phyloP scores from a whole-genome alignment of 495 filamentous ascomycete genomes.

The Bombardia bombarda region DNA sequence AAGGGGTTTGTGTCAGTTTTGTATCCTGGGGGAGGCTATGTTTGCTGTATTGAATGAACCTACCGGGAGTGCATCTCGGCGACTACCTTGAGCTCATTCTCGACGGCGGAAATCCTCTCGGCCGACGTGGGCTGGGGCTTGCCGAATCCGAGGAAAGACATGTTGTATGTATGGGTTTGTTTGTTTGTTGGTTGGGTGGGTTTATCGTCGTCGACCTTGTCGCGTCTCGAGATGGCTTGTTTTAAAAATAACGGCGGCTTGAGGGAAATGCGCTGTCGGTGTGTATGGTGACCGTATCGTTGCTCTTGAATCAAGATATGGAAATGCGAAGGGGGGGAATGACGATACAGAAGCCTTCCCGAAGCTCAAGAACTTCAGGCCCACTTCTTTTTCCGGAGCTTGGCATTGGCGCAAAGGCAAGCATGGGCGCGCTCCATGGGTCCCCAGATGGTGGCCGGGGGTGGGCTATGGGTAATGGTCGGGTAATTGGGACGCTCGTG shows the following conservation, averaged over 20 bases:
- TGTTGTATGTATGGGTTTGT: constrained; percentile 33
- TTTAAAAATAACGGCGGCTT: background rate
- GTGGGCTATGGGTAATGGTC: background rate
- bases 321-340: too few species aligned
- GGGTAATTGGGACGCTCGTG: background rate
- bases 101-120: constrained; percentile 90
- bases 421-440: background rate
- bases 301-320: background rate
- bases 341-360: too few species aligned
- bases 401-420: background rate
- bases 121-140: constrained; percentile 84
- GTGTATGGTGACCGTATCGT: background rate
- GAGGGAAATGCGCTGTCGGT: background rate
- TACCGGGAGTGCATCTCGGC: constrained; percentile 96
- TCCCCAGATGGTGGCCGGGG: background rate
- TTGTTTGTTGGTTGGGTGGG: background rate
- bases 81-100: constrained; percentile 90
- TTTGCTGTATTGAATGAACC: constrained; percentile 1
- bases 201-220: background rate
- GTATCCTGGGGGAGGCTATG: background rate
- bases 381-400: background rate
- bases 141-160: constrained; percentile 93
- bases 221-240: too few species aligned
- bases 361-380: constrained; percentile 4
- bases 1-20: background rate